phyloP scores from a whole-genome alignment of 345 rosid genomes.

The Syzygium oleosum region DNA sequence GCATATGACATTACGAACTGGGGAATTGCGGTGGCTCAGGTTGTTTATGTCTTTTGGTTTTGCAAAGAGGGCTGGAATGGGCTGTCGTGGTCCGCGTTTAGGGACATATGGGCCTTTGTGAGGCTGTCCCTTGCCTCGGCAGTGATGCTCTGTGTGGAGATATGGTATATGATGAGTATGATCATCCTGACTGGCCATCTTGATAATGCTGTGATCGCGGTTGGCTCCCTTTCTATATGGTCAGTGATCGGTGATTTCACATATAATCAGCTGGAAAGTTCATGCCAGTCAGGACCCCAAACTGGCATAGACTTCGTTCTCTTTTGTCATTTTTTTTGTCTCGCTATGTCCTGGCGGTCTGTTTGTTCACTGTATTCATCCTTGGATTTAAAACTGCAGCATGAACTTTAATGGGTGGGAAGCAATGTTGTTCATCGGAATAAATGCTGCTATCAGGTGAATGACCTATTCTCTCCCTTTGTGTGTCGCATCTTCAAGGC shows the following conservation, averaged over 20 bases:
- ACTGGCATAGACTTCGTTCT: neutral
- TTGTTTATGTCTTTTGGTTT: slow-evolving; percentile 43
- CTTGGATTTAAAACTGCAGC: slow-evolving; percentile 22
- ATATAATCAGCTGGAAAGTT: neutral
- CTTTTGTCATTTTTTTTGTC: neutral
- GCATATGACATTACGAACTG: slow-evolving; percentile 47
- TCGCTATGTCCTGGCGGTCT: neutral
- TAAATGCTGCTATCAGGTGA: slow-evolving; percentile 71
- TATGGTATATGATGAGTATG: slow-evolving; percentile 86
- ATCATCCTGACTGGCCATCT: slow-evolving; percentile 67
- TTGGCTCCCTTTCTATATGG: slow-evolving; percentile 81
- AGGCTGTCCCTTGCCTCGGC: slow-evolving; percentile 74
- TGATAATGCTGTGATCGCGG: slow-evolving; percentile 55
- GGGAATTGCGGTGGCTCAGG: slow-evolving; percentile 34
- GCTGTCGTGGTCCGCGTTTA: slow-evolving; percentile 49
- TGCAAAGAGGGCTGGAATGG: slow-evolving; percentile 68
- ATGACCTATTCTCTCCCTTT: neutral
- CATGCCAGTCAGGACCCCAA: neutral
- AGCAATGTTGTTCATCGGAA: slow-evolving; percentile 75
- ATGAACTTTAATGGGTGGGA: slow-evolving; percentile 72
- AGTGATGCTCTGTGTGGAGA: slow-evolving; percentile 76
- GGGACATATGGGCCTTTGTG: slow-evolving; percentile 66
- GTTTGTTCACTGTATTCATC: neutral
- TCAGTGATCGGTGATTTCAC: neutral
- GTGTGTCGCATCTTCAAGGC: neutral